phyloP scores from a whole-genome alignment of 1,284 basidiomycete genomes.

The Moesziomyces sp. region DNA sequence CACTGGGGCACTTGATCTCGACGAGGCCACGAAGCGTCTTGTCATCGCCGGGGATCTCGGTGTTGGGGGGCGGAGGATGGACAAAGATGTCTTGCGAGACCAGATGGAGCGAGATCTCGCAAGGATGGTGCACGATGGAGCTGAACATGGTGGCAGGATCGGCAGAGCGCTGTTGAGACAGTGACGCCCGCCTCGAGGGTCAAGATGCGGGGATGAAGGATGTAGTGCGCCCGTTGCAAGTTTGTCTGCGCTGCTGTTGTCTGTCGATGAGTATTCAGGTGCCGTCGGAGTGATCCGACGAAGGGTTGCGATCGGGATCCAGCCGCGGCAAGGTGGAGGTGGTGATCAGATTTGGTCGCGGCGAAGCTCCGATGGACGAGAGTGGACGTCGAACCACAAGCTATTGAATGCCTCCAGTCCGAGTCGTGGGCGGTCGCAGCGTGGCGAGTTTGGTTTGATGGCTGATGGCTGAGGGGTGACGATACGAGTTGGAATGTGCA shows the following conservation, averaged over 20 bases:
- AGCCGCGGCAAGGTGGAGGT: too few relatives aligned
- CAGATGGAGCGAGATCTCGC: conserved; percentile 63
- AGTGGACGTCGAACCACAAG: too few relatives aligned
- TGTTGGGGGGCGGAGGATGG: conserved; percentile 52
- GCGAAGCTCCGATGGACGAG: too few relatives aligned
- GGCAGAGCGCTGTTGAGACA: conserved; percentile 3
- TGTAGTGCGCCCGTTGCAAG: too few relatives aligned
- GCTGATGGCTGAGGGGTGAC: background rate
- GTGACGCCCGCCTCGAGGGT: background rate
- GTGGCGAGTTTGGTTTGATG: too few relatives aligned
- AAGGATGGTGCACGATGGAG: conserved; percentile 60
- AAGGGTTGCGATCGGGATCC: too few relatives aligned
- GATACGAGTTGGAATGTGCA: background rate
- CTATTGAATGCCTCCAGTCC: too few relatives aligned
- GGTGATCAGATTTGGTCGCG: too few relatives aligned
- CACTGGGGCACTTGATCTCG: conserved; percentile 63
- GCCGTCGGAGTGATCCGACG: too few relatives aligned
- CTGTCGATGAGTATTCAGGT: too few relatives aligned
- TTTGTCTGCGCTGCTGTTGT: too few relatives aligned
- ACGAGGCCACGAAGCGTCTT: conserved; percentile 64
- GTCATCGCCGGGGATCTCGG: conserved; percentile 60
- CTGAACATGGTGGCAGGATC: conserved; percentile 44
- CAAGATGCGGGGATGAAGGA: background rate
- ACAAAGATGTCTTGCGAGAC: conserved; percentile 63
- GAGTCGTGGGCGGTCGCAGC: too few relatives aligned